Conservation (phyloP, 169 alveolate genomes). For the Eimeria zaria region DNA sequence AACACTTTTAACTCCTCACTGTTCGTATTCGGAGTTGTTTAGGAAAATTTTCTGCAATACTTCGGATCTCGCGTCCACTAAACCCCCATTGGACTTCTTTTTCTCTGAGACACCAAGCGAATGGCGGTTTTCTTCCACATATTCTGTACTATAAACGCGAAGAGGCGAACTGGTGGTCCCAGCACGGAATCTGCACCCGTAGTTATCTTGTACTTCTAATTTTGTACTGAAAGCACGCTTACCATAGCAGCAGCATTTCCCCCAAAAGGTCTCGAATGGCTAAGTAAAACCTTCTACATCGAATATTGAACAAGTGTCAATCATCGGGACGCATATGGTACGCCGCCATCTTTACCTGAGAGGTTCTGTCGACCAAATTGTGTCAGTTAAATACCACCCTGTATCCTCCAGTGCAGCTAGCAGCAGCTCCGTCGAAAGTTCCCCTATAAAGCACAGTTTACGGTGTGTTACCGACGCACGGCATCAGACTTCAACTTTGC, state of each 20-base stretch:
- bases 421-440: background rate
- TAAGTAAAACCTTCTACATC: background rate
- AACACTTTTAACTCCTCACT: conserved; percentile 1
- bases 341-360: background rate
- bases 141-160: background rate
- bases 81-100: background rate
- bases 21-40: conserved; percentile 2
- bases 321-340: background rate
- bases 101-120: background rate
- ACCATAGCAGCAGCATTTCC: background rate
- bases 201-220: background rate
- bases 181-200: background rate
- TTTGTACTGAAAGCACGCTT: conserved; percentile 10
- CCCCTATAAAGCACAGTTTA: background rate
- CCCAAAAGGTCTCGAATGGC: background rate
- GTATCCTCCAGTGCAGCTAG: conserved; percentile 67
- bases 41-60: background rate
- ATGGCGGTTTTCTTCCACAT: background rate
- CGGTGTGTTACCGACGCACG: background rate
- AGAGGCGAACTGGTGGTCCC: background rate
- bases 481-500: background rate
- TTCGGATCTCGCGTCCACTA: background rate
- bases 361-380: background rate
- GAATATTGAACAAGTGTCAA: background rate
- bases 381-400: conserved; percentile 41